Conservation (phyloP, 23 red algal genomes). For the Cyanidium caldarium region DNA sequence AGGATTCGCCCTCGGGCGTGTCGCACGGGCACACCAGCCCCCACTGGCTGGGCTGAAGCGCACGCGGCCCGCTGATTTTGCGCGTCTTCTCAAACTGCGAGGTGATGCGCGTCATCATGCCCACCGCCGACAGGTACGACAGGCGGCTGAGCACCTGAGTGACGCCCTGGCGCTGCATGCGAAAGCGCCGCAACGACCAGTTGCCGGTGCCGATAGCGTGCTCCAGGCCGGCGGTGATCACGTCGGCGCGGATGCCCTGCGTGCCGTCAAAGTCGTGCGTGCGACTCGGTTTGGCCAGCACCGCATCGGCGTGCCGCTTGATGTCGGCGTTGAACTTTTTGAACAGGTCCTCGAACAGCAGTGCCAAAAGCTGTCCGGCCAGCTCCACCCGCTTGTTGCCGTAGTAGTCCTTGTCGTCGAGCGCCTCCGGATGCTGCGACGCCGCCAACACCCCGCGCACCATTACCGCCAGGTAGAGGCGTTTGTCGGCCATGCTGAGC, state of each 20-base stretch:
- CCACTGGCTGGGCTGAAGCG: constrained; percentile 90
- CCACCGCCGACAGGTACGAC: constrained; percentile 74
- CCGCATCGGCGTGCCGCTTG: constrained; percentile 39
- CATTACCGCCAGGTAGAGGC: constrained; percentile 74
- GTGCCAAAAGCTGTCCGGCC: constrained; percentile 58
- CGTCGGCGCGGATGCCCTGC: constrained; percentile 41
- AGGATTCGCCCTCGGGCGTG: constrained; percentile 97
- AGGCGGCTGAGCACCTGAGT: constrained; percentile 86
- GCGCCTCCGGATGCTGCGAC: constrained; percentile 30
- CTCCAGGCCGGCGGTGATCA: constrained; percentile 71
- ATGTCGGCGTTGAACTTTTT: constrained; percentile 87
- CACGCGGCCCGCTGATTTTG: constrained; percentile 86
- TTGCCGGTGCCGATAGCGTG: constrained; percentile 81
- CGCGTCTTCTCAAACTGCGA: constrained; percentile 99
- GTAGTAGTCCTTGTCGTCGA: constrained; percentile 97
- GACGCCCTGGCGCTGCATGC: constrained; percentile 83
- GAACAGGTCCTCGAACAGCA: constrained; percentile 94
- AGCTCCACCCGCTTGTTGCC: constrained; percentile 96
- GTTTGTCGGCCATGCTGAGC: constrained; percentile 59
- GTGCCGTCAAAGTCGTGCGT: constrained; percentile 36
- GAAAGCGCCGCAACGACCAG: constrained; percentile 84
- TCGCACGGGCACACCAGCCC: constrained; percentile 93
- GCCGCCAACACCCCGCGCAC: constrained; percentile 54
- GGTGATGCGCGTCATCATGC: constrained; percentile 97
- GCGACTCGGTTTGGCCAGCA: constrained; percentile 47